Conservation (phyloP, 495 filamentous ascomycete species). For the Durotheca rogersii region DNA sequence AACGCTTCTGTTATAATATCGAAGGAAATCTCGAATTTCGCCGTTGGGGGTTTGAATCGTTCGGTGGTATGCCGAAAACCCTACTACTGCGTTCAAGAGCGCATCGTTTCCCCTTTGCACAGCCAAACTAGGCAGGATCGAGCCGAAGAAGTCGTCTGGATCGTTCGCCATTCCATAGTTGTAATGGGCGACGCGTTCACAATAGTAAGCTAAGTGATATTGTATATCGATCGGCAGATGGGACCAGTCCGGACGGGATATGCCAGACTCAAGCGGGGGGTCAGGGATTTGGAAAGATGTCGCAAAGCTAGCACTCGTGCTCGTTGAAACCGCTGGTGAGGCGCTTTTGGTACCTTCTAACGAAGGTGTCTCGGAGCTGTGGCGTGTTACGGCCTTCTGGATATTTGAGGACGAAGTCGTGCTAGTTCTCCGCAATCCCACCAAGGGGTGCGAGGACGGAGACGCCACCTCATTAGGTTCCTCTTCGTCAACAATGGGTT, state of each 20-base stretch:
- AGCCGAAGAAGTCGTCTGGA: conserved; percentile 68
- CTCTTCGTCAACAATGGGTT: conserved; percentile 68
- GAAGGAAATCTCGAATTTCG: conserved; percentile 76
- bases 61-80: conserved; percentile 85
- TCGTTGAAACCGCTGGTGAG: conserved; percentile 50
- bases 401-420: conserved; percentile 43
- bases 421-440: conserved; percentile 46
- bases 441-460: conserved; percentile 37
- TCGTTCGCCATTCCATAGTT: conserved; percentile 79
- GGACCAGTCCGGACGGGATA: conserved; percentile 44
- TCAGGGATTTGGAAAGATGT: conserved; percentile 36
- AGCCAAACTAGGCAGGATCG: conserved; percentile 68
- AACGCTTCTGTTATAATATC: conserved; percentile 88
- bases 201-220: conserved; percentile 77
- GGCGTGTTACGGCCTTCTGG: conserved; percentile 37
- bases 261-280: conserved; percentile 15
- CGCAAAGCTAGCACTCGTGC: conserved; percentile 37
- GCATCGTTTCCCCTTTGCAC: conserved; percentile 68
- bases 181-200: conserved; percentile 68
- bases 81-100: conserved; percentile 84
- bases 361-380: conserved; percentile 55
- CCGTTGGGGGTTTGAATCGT: conserved; percentile 67
- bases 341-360: conserved; percentile 49
- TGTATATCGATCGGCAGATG: conserved; percentile 66
- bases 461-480: conserved; percentile 42